Percentiles rank a stretch among this genome's conserved stretches.
Conservation (phyloP, 139 green algal genomes). For the Tetraselmis striata region DNA sequence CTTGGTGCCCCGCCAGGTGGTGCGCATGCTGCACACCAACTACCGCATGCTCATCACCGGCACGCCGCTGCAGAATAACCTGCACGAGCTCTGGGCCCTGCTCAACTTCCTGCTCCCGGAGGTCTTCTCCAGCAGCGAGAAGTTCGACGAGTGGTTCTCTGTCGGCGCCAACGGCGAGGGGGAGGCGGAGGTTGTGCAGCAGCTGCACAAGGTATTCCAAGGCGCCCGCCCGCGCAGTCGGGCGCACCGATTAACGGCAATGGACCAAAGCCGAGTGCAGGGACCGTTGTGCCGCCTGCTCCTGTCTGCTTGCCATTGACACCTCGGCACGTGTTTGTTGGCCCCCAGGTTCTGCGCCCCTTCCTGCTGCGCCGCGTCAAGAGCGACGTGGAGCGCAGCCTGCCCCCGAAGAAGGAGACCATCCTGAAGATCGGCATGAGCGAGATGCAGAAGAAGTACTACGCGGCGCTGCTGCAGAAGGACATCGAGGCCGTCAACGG, state of each 20-base stretch:
- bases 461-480: constrained; percentile 91
- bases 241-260: no score
- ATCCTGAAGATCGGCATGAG: constrained; percentile 98
- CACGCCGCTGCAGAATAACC: constrained; percentile 90
- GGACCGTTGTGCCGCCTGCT: no score
- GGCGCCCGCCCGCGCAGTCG: no score
- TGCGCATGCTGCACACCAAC: constrained; percentile 85
- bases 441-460: constrained; percentile 86
- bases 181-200: constrained; percentile 88
- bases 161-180: constrained; percentile 45
- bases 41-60: constrained; percentile 97
- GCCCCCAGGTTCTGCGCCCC: constrained; percentile 78
- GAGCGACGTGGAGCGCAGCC: constrained; percentile 89
- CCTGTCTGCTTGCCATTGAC: no score
- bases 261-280: no score
- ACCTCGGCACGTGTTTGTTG: no score
- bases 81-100: constrained; percentile 98
- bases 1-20: constrained; percentile 37
- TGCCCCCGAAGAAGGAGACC: constrained; percentile 98
- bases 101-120: constrained; percentile 99
- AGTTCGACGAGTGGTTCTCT: constrained; percentile 98
- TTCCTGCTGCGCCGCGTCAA: constrained; percentile 97
- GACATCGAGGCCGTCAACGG: constrained; percentile 72
- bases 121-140: constrained; percentile 83
- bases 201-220: constrained; percentile 97